A percentile compares a stretch with the other conserved stretches of the same genome.
phyloP scores from a whole-genome alignment of 2,329 filamentous ascomycete species.

The Daldinia sp. region DNA sequence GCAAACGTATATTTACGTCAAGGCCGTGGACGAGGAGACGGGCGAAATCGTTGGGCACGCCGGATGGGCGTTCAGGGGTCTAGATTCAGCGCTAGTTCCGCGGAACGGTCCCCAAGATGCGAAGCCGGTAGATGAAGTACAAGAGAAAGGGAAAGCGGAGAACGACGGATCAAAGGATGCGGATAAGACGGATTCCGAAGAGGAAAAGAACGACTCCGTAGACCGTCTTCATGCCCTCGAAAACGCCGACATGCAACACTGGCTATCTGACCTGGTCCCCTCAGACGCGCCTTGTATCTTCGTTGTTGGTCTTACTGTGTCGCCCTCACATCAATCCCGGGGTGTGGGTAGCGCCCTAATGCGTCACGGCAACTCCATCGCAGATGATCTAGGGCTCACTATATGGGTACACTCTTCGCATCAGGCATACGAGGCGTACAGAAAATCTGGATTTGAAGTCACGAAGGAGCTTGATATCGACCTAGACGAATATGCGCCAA shows the following conservation, averaged over 20 bases:
- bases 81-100: constrained; percentile 7
- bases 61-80: constrained; percentile 24
- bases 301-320: constrained; percentile 25
- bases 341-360: constrained; percentile 28
- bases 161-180: background rate
- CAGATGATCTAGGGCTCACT: constrained; percentile 19
- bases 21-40: constrained; percentile 26
- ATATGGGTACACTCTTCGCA: constrained; percentile 36
- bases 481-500: constrained; percentile 33
- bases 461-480: constrained; percentile 29
- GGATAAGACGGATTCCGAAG: background rate
- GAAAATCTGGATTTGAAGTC: constrained; percentile 26
- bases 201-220: constrained; percentile 8
- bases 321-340: constrained; percentile 21
- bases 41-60: constrained; percentile 31
- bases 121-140: background rate
- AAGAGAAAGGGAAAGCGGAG: background rate
- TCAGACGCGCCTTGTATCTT: constrained; percentile 25
- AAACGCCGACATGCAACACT: constrained; percentile 28
- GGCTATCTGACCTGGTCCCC: constrained; percentile 26
- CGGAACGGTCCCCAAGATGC: constrained; percentile 13
- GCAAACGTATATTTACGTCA: constrained; percentile 27
- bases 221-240: constrained; percentile 33
- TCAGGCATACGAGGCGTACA: constrained; percentile 31
- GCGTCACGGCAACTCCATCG: constrained; percentile 27